Evolutionary conservation across 148 eudicot genomes (phyloP).

Genomic region (Cornus suecica): DNA sequence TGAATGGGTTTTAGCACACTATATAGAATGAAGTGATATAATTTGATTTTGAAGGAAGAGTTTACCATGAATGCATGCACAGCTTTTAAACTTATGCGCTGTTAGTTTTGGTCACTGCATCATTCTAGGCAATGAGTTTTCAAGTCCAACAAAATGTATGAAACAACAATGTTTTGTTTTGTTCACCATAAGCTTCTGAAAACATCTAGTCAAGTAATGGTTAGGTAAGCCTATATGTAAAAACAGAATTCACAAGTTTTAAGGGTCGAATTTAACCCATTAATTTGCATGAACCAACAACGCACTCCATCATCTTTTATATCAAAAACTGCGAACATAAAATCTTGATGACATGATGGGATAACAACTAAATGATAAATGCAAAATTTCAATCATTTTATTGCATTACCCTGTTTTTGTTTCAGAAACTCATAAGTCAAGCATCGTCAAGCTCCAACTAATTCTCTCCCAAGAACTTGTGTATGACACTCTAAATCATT

Average conservation of each 20-base stretch:
- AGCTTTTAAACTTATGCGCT: neutral
- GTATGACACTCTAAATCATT: no score
- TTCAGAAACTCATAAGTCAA: no score
- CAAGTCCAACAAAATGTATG: neutral
- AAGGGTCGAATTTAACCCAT: neutral
- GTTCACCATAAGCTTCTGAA: neutral
- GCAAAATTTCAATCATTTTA: no score
- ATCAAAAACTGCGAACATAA: neutral
- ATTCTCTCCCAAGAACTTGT: no score
- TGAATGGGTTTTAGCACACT: neutral
- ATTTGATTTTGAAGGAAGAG: neutral
- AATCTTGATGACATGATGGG: neutral
- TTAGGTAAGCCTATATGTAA: neutral
- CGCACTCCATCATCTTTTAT: neutral
- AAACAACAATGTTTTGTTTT: neutral
- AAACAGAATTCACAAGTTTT: neutral
- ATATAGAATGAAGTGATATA: neutral
- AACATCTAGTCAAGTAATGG: neutral
- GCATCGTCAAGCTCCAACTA: no score
- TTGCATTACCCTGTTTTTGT: no score
- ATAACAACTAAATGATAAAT: no score
- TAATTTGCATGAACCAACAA: neutral
- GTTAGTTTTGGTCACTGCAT: neutral
- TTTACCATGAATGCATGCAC: neutral
- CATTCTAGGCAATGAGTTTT: neutral